Base-by-base conservation (phyloP, 495 filamentous ascomycete genomes). In the Jackrogersella multiformis region DNA sequence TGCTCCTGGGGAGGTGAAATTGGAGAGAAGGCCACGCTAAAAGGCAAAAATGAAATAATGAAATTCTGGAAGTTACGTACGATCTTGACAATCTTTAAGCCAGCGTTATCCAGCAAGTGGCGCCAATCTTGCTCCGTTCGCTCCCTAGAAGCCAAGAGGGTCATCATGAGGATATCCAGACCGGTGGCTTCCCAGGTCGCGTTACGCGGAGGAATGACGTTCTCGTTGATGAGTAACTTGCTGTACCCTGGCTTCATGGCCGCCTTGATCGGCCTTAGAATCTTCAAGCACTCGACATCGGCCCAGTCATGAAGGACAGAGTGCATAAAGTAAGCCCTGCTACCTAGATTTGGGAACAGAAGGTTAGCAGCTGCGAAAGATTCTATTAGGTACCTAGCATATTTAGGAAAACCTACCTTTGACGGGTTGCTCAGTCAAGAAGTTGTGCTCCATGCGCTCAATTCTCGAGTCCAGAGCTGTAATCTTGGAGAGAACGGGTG, bases 251-350 rank as follows among this genome's bases (percentile, higher is more conserved):
- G 74, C 3, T 64, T 74, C 82, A 86, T 85, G 1, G 80, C 81
- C 18, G 60, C 46, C 18, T 53, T 63, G 26, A 75, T 56, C 3
- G 74, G 69, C 13, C 58, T 52, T 2, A 82, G 68, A 24, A 82
- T 84, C 7, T 64, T 48, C 5, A 63, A 7, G 49, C 66, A 77
- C 24, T 77, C 66, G 1, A 65, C 63, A 48, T 82, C 80, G n/a
- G 76, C 56, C 56, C 30, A 86, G 68, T 87, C 81, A 49, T 87
- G 83, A 0, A 87, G 71, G 4, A 85, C 74, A 13, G 77, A 70
- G 18, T 84, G 81, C 36, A 83, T 71, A 57, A 79, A 78, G 65
- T 86, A 87, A 0, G 79, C 79, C 5, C 76, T 57, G 0, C 84
- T 84, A 16, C 80, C 82, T 82, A 49, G 9, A 24, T 45, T 3